Base-by-base conservation (phyloP, 2,329 filamentous ascomycete species). In the Sporothrix sp. region DNA sequence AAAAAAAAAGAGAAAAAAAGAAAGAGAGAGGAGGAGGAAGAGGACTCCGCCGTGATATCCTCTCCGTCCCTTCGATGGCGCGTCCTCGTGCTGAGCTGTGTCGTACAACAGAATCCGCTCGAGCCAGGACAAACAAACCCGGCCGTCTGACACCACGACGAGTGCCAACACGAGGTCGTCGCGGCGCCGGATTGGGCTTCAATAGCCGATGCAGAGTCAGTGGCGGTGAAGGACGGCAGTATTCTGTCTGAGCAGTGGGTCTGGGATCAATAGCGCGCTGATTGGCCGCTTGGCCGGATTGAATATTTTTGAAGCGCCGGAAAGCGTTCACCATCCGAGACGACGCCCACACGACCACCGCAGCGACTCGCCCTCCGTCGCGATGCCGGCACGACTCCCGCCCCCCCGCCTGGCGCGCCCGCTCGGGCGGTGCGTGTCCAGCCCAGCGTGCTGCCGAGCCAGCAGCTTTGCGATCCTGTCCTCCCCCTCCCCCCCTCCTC, bases 401-500 rank as follows among this genome's bases (percentile, higher is more conserved):
- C 23, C 32, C 4, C 16, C 49, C 2, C n/a, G 39, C 3, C 11
- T 48, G 16, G 28, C 44, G 4, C 52, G 45, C 32, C 36, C 54
- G 7, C 32, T 57, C 7, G 44, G 53, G 18, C 52, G 54, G 30
- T 50, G 55, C 36, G 23, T 52, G n/a, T 47, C 54, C 30, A 23
- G 20, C 18, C 40, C 50, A 5, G 40, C 50, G 36, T 14, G 36
- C 18, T 27, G 45, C 35, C 28, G 18, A 13, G 16, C 14, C 35
- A 18, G 23, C 32, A 16, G n/a, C 11, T 36, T 36, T 10, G 16
- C 8, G 9, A 25, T 35, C 20, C 20, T 13, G 43, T n/a, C 20
- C 7, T 38, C 50, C 20, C 23, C 43, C 30, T 30, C 28, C 18
- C 37, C 39, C 9, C 4, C 28, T n/a, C n/a, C 25, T 20, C n/a